Conservation (phyloP, 768 basidiomycete species). For the Epithele typhae region DNA sequence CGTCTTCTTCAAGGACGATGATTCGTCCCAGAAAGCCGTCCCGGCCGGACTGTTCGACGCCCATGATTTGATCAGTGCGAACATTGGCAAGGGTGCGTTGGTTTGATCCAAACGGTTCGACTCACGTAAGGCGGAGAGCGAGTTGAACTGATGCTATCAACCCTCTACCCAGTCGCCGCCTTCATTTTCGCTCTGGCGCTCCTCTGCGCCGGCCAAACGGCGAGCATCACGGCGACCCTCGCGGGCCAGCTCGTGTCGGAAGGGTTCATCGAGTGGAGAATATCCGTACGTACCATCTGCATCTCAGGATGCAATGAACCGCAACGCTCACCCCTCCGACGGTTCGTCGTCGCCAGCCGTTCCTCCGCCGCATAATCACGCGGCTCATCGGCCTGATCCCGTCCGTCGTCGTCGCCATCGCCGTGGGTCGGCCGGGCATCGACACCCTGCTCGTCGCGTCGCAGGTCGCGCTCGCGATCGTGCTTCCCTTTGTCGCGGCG, state of each 20-base stretch:
- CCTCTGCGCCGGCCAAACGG: slow-evolving; percentile 84
- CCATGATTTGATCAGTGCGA: slow-evolving; percentile 59
- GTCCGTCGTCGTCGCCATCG: slow-evolving; percentile 74
- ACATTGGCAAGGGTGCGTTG: slow-evolving; percentile 61
- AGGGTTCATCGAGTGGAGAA: slow-evolving; percentile 84
- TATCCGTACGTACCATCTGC: slow-evolving; percentile 55
- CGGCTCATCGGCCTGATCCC: slow-evolving; percentile 80
- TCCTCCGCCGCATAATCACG: slow-evolving; percentile 74
- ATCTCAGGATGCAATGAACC: slow-evolving; percentile 19
- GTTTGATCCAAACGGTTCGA: background rate
- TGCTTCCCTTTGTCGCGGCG: slow-evolving; percentile 77
- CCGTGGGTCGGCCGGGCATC: slow-evolving; percentile 66
- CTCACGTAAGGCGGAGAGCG: slow-evolving; percentile 1
- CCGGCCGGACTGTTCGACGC: slow-evolving; percentile 83
- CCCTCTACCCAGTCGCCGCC: slow-evolving; percentile 55
- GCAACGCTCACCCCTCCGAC: background rate
- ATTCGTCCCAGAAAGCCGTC: slow-evolving; percentile 28
- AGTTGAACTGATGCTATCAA: slow-evolving; percentile 6
- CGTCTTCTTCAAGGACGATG: slow-evolving; percentile 60
- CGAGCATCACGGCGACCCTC: slow-evolving; percentile 84
- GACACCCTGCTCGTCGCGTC: slow-evolving; percentile 74
- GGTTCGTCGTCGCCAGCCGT: slow-evolving; percentile 42
- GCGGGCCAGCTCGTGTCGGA: slow-evolving; percentile 89
- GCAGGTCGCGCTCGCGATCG: slow-evolving; percentile 80
- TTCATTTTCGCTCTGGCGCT: slow-evolving; percentile 84